A percentile compares a stretch with the other conserved stretches of the same genome.
Evolutionary conservation across 108 stramenopile species (phyloP).

Genomic region (Mayamaea pseudoterrestris): DNA sequence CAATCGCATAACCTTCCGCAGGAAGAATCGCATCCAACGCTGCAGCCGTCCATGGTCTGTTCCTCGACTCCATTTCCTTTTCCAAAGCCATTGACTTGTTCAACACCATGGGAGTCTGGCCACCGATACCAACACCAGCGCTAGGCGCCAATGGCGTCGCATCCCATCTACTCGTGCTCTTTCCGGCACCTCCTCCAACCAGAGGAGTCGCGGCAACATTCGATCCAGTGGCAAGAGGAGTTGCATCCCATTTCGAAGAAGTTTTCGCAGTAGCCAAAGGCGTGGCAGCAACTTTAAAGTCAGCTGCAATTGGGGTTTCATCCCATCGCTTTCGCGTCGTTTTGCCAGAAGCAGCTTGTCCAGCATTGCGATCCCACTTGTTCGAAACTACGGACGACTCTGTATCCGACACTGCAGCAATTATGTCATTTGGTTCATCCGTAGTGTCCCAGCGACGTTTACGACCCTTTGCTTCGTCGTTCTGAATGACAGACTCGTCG

Average conservation of each 20-base stretch:
- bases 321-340: slow-evolving; percentile 83
- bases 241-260: slow-evolving; percentile 68
- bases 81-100: slow-evolving; percentile 79
- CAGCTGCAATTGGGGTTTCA: slow-evolving; percentile 62
- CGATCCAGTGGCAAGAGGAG: slow-evolving; percentile 46
- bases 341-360: slow-evolving; percentile 13
- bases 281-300: slow-evolving; percentile 23
- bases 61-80: slow-evolving; percentile 91
- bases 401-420: slow-evolving; percentile 45
- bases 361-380: slow-evolving; percentile 60
- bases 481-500: no score
- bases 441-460: slow-evolving; percentile 76
- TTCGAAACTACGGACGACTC: slow-evolving; percentile 36
- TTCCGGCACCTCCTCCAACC: slow-evolving; percentile 12
- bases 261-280: slow-evolving; percentile 19
- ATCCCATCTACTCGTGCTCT: slow-evolving; percentile 57
- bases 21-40: slow-evolving; percentile 95
- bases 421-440: slow-evolving; percentile 10
- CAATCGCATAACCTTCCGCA: slow-evolving; percentile 71
- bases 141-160: slow-evolving; percentile 46
- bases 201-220: slow-evolving; percentile 17
- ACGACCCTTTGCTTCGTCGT: slow-evolving; percentile 24
- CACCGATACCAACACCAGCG: slow-evolving; percentile 13
- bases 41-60: slow-evolving; percentile 91
- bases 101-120: slow-evolving; percentile 42